Base-by-base conservation (phyloP, 345 rosid species). In the Citrus hindsii region DNA sequence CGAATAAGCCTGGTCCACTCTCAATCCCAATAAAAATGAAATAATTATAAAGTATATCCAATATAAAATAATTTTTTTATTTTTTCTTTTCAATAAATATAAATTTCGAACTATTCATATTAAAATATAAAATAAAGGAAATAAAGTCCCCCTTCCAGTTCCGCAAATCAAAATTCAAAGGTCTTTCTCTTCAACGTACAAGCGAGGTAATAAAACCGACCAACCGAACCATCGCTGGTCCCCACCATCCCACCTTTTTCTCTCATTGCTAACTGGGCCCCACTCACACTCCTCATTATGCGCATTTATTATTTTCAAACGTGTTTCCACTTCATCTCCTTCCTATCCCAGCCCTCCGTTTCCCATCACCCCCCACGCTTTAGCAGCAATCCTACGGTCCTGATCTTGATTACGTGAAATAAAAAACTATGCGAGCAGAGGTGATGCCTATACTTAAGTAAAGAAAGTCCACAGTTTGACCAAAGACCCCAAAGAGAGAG, bases 401-500 rank as follows among this genome's bases (percentile, higher is more conserved):
- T 51, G 73, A 83, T 80, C 78, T 46, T 72, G 67, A 73, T 63
- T n/a, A 40, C 37, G 60, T 48, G 12, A 62, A 51, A 9, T 32
- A 12, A 14, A 28, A 48, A 16, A 25, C 7, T 6, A 67, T 78
- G 67, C 76, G 81, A 73, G 63, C 72, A 8, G 46, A 40, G 63
- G 66, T 75, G 38, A 37, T 77, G 24, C 69, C 76, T 67, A 28
- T 8, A 40, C 74, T n/a, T 18, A 76, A 71, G 62, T 16, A 30
- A 32, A 9, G 40, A 46, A 46, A 74, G 60, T 82, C 69, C 58
- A 59, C 33, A 64, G 77, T 86, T 85, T 87, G 92, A 88, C 88
- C 87, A 78, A 76, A 60, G 79, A 81, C 82, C 80, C 61, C n/a
- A 33, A 38, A n/a, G 27, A 32, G 68, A 32, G 10, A 32, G 12